Base-by-base conservation (phyloP, 176 grass and related monocot species). In the Metroxylon sagu region DNA sequence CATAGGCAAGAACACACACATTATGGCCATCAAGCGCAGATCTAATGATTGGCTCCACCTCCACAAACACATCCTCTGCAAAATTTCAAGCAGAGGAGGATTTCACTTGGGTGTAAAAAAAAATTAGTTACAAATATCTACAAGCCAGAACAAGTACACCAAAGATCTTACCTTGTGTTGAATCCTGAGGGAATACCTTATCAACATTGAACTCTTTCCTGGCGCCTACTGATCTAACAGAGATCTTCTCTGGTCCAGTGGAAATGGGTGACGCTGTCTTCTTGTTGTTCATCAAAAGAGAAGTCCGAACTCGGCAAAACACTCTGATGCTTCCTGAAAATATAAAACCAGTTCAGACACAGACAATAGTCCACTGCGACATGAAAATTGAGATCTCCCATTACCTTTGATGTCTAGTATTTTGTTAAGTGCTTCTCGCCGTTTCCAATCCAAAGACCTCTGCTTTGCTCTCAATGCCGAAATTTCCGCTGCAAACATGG, bases 351-450 rank as follows among this genome's bases (percentile, higher is more conserved):
- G 12, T 12, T 10, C 35, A 12, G 12, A 2, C 1, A 12, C 35
- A 14, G 35, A 43, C 35, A 43, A 35, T 43, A 12, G 35, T 43
- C 35, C 35, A 61, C 49, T 19, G 54, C 25, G 14, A 23, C 16
- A 26, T 29, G 8, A 1, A 18, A n/a, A 39, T 27, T 19, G 5
- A 55, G 5, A 68, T 57, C 25, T 28, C 19, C 48, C 21, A 17
- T 60, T 89, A 86, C 90, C 82, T 86, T 89, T 95, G 62, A 95
- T 76, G 67, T 95, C 90, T 54, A 95, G 74, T 69, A 95, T 76
- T 70, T 78, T 86, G 61, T 89, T 76, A 5, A 95, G 79, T 16
- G 83, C 76, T 23, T 70, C 80, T 59, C 64, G 43, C 23, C 90
- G 71, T 76, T 57, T 86, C 39, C 26, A 19, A 60, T 89, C 86